A percentile compares a stretch with the other conserved stretches of the same genome.
Conservation (phyloP, 2,329 filamentous ascomycete species). For the Fusarium praegraminearum region DNA sequence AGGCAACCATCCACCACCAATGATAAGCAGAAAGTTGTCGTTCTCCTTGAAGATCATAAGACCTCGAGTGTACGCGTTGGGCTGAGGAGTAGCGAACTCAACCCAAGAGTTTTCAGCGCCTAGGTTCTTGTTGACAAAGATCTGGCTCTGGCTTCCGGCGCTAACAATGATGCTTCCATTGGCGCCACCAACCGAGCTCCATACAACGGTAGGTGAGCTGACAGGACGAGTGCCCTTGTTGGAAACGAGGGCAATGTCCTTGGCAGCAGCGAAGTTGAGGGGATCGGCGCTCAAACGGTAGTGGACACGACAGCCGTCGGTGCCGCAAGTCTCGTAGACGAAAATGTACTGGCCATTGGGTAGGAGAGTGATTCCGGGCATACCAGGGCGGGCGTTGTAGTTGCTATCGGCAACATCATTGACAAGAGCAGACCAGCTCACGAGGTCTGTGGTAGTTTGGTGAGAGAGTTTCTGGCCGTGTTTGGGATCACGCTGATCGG, state of each 20-base stretch:
- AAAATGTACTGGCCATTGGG: slow-evolving; percentile 67
- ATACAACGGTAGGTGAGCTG: slow-evolving; percentile 59
- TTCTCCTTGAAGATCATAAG: slow-evolving; percentile 54
- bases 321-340: slow-evolving; percentile 71
- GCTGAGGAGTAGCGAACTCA: slow-evolving; percentile 51
- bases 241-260: slow-evolving; percentile 50
- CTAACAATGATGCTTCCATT: slow-evolving; percentile 61
- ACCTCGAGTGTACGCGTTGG: slow-evolving; percentile 54
- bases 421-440: slow-evolving; percentile 68
- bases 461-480: slow-evolving; percentile 78
- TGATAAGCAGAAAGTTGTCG: slow-evolving; percentile 55
- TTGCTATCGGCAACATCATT: slow-evolving; percentile 68
- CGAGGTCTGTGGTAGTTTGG: slow-evolving; percentile 69
- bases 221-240: slow-evolving; percentile 52
- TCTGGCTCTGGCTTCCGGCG: slow-evolving; percentile 53
- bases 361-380: slow-evolving; percentile 71
- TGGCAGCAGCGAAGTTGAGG: slow-evolving; percentile 50
- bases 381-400: slow-evolving; percentile 74
- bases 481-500: slow-evolving; percentile 72
- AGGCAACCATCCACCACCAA: slow-evolving; percentile 59
- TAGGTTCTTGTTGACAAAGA: slow-evolving; percentile 58
- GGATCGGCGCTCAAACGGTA: slow-evolving; percentile 58
- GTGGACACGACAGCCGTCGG: slow-evolving; percentile 56
- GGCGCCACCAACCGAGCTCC: slow-evolving; percentile 57
- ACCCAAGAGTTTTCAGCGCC: slow-evolving; percentile 55